Percentiles rank a stretch among this genome's conserved stretches.
phyloP scores from a whole-genome alignment of 2,329 filamentous ascomycete genomes.

The Calonectria hawksworthii region DNA sequence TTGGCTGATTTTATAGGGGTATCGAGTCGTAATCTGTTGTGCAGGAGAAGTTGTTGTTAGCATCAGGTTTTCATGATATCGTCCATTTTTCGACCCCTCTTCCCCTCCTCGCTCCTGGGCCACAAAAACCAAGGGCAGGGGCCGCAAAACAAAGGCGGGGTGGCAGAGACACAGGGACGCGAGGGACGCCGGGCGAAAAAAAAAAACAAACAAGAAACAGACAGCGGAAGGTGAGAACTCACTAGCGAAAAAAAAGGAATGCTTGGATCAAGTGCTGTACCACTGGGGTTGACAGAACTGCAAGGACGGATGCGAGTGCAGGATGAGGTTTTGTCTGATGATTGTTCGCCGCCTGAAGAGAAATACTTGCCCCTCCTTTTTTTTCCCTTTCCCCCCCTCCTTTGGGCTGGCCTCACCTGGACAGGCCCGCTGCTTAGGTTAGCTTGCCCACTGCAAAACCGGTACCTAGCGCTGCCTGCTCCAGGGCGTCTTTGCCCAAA shows the following conservation, averaged over 20 bases:
- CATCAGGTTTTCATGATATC: conserved; percentile 11
- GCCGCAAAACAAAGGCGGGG: conserved; percentile 6
- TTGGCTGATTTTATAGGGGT: conserved; percentile 41
- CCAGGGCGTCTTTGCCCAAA: conserved; percentile 11
- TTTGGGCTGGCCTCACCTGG: conserved; percentile 23
- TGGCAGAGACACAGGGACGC: background rate
- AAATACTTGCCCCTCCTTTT: conserved; percentile 44
- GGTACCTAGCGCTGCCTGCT: conserved; percentile 25
- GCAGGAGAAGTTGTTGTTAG: conserved; percentile 7
- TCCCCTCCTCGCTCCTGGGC: background rate
- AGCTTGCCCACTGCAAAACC: conserved; percentile 16
- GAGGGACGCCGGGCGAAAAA: background rate
- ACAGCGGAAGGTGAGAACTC: conserved; percentile 20
- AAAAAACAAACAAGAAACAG: background rate
- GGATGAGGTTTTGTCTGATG: conserved; percentile 40
- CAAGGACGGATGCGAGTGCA: conserved; percentile 11
- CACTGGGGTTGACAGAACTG: conserved; percentile 17
- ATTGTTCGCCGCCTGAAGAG: conserved; percentile 43
- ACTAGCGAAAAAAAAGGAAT: conserved; percentile 35
- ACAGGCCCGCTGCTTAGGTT: conserved; percentile 12
- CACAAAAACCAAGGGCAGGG: conserved; percentile 25
- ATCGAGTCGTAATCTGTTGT: conserved; percentile 20
- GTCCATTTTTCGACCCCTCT: conserved; percentile 22
- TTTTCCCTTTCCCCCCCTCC: conserved; percentile 36
- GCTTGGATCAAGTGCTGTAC: conserved; percentile 25